phyloP scores from a whole-genome alignment of 2,329 filamentous ascomycete species.

The Sclerotinia minor region DNA sequence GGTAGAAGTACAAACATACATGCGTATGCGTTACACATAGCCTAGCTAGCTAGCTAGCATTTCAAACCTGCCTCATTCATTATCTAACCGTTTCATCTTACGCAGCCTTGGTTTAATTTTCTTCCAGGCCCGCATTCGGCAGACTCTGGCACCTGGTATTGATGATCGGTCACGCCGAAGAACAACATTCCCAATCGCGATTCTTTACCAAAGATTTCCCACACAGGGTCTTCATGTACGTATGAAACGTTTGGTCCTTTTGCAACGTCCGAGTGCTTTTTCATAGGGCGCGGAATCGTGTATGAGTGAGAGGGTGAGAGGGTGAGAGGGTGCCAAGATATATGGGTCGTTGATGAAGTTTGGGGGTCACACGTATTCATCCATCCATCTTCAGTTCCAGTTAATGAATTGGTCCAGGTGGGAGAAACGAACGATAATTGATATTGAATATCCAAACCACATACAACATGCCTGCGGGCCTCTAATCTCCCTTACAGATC shows the following conservation, averaged over 20 bases:
- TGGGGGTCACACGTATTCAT: not conserved
- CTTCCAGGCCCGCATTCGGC: not conserved
- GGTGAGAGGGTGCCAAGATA: not conserved
- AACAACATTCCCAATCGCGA: not conserved
- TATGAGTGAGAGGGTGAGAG: too few species aligned
- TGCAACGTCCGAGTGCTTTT: not conserved
- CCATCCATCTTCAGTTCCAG: not conserved
- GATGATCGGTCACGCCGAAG: slow-evolving; percentile 3
- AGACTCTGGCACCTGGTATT: not conserved
- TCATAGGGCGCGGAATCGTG: not conserved
- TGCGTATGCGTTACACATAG: slow-evolving; percentile 8
- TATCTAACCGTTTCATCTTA: slow-evolving; percentile 6
- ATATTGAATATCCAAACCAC: slow-evolving; percentile 6
- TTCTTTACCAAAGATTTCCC: slow-evolving; percentile 20
- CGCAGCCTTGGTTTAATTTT: not conserved
- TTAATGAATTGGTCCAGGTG: not conserved
- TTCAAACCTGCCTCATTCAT: slow-evolving; percentile 7
- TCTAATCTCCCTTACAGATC: not conserved
- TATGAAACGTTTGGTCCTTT: not conserved
- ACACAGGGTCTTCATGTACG: not conserved
- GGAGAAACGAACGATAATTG: slow-evolving; percentile 6
- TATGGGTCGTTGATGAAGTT: not conserved
- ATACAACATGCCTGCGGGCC: not conserved
- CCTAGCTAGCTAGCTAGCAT: not conserved
- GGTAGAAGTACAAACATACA: slow-evolving; percentile 5